Percentiles rank a stretch among this genome's conserved stretches.
Conservation (phyloP, 495 filamentous ascomycete species). For the Cryomyces minteri region DNA sequence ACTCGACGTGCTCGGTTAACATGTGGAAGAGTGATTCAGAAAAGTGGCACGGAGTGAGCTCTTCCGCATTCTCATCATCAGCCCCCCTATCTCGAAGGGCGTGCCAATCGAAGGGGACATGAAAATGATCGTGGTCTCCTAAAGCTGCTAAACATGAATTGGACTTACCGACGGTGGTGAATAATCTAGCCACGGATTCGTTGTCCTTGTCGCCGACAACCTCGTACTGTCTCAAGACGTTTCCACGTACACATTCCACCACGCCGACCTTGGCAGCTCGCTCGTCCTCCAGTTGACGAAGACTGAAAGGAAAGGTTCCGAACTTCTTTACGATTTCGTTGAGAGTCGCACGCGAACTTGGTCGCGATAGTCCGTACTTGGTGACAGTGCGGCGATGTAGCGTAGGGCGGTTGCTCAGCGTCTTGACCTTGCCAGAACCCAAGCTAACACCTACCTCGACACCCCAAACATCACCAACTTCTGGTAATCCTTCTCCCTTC, state of each 20-base stretch:
- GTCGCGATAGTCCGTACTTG: slow-evolving; percentile 79
- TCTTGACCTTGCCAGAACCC: slow-evolving; percentile 89
- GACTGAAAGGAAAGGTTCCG: slow-evolving; percentile 90
- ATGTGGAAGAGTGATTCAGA: too few species aligned
- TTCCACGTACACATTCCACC: slow-evolving; percentile 79
- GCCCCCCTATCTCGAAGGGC: too few species aligned
- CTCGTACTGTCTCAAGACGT: slow-evolving; percentile 88
- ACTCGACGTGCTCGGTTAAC: too few species aligned
- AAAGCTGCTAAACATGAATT: neutral
- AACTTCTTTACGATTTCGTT: slow-evolving; percentile 94
- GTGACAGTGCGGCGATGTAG: slow-evolving; percentile 83
- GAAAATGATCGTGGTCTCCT: too few species aligned
- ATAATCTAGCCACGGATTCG: slow-evolving; percentile 60
- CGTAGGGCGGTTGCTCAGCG: slow-evolving; percentile 66
- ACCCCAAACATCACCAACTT: slow-evolving; percentile 92
- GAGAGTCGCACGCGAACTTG: slow-evolving; percentile 72
- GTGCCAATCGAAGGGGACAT: too few species aligned
- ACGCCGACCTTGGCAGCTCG: slow-evolving; percentile 90
- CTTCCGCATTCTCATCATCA: too few species aligned
- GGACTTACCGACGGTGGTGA: slow-evolving; percentile 80
- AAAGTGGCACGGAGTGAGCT: too few species aligned
- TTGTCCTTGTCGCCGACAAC: slow-evolving; percentile 83
- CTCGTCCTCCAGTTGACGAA: slow-evolving; percentile 94
- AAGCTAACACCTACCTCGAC: slow-evolving; percentile 86
- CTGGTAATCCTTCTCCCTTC: slow-evolving; percentile 80